These are phyloP conservation scores for Solidago caesia DNA, from an alignment of 129 eudicot species.

Conservation along the genomic window DNA sequence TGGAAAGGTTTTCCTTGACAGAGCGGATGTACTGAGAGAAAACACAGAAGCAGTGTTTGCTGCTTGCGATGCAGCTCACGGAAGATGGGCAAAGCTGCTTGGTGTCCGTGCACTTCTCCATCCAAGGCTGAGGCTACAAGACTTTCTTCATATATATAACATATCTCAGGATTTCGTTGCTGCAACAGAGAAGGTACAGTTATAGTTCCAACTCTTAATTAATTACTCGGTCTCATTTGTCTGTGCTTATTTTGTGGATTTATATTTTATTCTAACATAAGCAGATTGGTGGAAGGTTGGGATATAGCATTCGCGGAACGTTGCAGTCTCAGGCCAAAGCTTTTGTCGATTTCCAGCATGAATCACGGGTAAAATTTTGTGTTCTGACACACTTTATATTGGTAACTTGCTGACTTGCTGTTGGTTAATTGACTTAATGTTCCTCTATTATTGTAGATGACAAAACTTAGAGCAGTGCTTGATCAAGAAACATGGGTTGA, in stretches of 20 bases:
- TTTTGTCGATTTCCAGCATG: constrained; percentile 92
- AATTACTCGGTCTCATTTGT: neutral
- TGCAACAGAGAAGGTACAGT: constrained; percentile 81
- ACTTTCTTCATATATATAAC: constrained; percentile 73
- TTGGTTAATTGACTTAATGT: too few relatives aligned
- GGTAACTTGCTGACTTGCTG: neutral
- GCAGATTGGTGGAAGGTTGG: constrained; percentile 99
- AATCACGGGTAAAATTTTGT: constrained; percentile 66
- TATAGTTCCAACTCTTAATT: neutral
- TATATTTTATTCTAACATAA: constrained; percentile 29
- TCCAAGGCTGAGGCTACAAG: constrained; percentile 72
- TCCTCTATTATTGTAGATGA: constrained; percentile 54
- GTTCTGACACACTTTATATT: neutral
- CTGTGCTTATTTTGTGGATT: constrained; percentile 29
- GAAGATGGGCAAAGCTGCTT: constrained; percentile 97
- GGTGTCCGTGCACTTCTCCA: constrained; percentile 91
- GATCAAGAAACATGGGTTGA: constrained; percentile 99
- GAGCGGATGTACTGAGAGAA: constrained; percentile 94
- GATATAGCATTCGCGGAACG: constrained; percentile 93
- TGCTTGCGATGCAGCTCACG: constrained; percentile 95
- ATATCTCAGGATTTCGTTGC: constrained; percentile 77
- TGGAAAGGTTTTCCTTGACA: constrained; percentile 30
- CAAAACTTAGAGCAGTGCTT: constrained; percentile 85
- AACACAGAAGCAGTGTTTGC: constrained; percentile 94
- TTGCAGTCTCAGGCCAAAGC: constrained; percentile 95